Evolutionary conservation across 495 filamentous ascomycete genomes (phyloP).

Genomic region (Penicillium crystallinum): DNA sequence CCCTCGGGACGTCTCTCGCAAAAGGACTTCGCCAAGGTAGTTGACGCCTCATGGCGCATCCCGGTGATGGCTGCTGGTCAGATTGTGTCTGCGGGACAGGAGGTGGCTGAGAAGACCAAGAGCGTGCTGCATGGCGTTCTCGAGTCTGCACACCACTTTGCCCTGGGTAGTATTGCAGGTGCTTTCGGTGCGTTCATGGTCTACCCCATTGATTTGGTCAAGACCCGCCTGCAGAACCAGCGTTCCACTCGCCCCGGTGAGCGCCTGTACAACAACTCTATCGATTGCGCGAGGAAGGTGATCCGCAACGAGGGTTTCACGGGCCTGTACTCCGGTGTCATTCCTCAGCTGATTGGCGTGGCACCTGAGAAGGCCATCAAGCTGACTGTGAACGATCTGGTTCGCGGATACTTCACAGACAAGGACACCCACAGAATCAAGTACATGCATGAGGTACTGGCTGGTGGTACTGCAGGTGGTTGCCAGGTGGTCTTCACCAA

Average conservation of each 20-base stretch:
- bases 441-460: slow-evolving; percentile 67
- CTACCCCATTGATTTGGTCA: slow-evolving; percentile 97
- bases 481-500: slow-evolving; percentile 99
- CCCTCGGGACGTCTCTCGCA: slow-evolving; percentile 79
- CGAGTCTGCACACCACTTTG: slow-evolving; percentile 85
- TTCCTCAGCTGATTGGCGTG: slow-evolving; percentile 93
- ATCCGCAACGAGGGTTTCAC: slow-evolving; percentile 84
- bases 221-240: slow-evolving; percentile 99
- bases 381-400: slow-evolving; percentile 93
- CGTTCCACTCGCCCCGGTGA: slow-evolving; percentile 74
- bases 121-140: slow-evolving; percentile 56
- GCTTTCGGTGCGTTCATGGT: slow-evolving; percentile 99
- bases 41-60: slow-evolving; percentile 84
- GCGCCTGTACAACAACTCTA: slow-evolving; percentile 88
- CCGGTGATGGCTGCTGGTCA: slow-evolving; percentile 43
- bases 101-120: slow-evolving; percentile 47
- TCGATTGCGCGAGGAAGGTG: slow-evolving; percentile 90
- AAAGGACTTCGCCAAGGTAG: slow-evolving; percentile 85
- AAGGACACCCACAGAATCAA: slow-evolving; percentile 70
- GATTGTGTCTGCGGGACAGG: slow-evolving; percentile 32
- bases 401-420: slow-evolving; percentile 71
- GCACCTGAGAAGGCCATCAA: slow-evolving; percentile 99
- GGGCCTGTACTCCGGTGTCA: slow-evolving; percentile 88
- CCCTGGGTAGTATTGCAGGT: slow-evolving; percentile 80
- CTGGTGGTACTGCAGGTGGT: slow-evolving; percentile 84